Base-by-base conservation (phyloP, 495 filamentous ascomycete species). In the Hypomontagnella monticulosa region DNA sequence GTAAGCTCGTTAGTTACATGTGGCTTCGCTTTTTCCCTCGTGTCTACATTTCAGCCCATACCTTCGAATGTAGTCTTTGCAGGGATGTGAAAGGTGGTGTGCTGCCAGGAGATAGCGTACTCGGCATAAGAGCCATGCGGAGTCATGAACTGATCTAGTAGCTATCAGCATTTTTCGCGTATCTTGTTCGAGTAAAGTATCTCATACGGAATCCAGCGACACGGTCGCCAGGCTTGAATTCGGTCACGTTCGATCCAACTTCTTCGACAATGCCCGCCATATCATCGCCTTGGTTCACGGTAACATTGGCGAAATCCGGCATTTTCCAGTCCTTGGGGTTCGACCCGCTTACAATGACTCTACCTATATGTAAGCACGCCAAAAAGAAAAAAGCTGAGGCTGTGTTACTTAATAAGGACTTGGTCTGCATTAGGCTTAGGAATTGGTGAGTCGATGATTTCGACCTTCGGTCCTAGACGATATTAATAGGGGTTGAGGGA, bases 291-390 rank as follows among this genome's bases (percentile, higher is more conserved):
- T 77, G 67, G 74, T 92, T 92, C 4, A 71, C 37, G 20, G 67
- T 41, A 4, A 19, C 40, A 6, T 59, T 8, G 11, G 12, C 27
- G 30, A 58, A 47, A 0, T 72, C 61, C 5, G 78, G 71, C 3
- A 78, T 19, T 65, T 89, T 92, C 90, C 89, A 92, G 76, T 94
- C 91, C 70, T 93, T 93, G 2, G 91, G 91, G 72, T 93, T 93
- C 16, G 85, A 87, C 15, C 88, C 89, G 37, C 81, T 83, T 4
- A 88, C 86, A 9, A 89, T 76, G 34, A 92, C 88, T n/a, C n/a
- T n/a, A n/a, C n/a, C n/a, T n/a, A n/a, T n/a, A n/a, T n/a, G n/a
- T n/a, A n/a, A n/a, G n/a, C n/a, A n/a, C n/a, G n/a, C n/a, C n/a
- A n/a, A n/a, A n/a, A n/a, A n/a, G n/a, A n/a, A n/a, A n/a, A n/a